A percentile compares a stretch with the other conserved stretches of the same genome.
Conservation (phyloP, 257 asterid species). For the Eucommia ulmoides region DNA sequence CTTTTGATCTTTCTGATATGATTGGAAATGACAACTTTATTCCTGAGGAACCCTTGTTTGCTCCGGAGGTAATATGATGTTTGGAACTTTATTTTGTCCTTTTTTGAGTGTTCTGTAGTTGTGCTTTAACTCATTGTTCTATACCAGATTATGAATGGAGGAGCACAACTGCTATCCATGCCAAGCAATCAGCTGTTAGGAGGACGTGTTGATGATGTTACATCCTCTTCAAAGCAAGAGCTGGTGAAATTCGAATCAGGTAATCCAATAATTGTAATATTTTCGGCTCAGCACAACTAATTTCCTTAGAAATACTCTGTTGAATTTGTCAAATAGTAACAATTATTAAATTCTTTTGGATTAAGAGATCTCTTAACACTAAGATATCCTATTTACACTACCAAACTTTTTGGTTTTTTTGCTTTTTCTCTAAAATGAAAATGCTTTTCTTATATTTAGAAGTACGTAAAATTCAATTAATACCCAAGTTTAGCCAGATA, state of each 20-base stretch:
- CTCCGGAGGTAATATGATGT: constrained; percentile 23
- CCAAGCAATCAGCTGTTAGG: constrained; percentile 20
- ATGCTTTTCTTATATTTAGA: no score
- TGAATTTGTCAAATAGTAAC: neutral
- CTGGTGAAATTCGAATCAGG: constrained; percentile 38
- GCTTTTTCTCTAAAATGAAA: no score
- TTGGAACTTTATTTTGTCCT: neutral
- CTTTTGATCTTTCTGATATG: constrained; percentile 32
- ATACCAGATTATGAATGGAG: constrained; percentile 33
- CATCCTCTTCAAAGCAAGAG: constrained; percentile 32
- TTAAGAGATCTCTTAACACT: neutral
- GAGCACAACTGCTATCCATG: constrained; percentile 12
- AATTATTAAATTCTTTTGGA: neutral
- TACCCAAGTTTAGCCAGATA: no score
- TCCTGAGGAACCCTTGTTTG: constrained; percentile 17
- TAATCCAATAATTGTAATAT: constrained; percentile 1
- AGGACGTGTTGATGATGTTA: constrained; percentile 9
- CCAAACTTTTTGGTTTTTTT: neutral
- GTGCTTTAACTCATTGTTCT: neutral
- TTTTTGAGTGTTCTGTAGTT: neutral
- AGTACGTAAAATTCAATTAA: no score
- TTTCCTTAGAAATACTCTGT: neutral
- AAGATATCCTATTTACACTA: constrained; percentile 3
- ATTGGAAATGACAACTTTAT: constrained; percentile 25
- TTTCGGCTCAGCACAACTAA: no score